A percentile compares a stretch with the other conserved stretches of the same genome.
Conservation (phyloP, 2,329 filamentous ascomycete species). For the Xylariaceae sp. region DNA sequence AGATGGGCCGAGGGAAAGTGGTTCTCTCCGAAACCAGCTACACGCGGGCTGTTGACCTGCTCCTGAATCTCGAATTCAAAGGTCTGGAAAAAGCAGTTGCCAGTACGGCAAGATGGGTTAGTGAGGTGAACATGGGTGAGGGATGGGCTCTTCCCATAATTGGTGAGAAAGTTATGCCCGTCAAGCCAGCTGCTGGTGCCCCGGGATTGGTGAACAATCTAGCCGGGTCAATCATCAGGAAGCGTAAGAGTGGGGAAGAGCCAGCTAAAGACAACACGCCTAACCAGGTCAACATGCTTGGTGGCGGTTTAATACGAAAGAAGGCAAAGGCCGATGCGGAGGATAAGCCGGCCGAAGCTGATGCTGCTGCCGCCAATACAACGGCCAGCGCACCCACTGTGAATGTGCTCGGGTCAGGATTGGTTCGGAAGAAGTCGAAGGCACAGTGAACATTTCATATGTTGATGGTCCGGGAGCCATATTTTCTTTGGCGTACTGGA, state of each 20-base stretch:
- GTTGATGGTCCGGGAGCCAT: not conserved
- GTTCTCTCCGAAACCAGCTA: conserved; percentile 61
- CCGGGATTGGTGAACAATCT: conserved; percentile 40
- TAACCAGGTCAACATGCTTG: conserved; percentile 33
- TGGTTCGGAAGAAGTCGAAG: conserved; percentile 15
- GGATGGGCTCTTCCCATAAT: conserved; percentile 48
- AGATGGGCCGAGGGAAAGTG: conserved; percentile 55
- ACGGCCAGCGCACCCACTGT: not conserved
- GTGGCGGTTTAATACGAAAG: conserved; percentile 42
- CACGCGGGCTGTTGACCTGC: conserved; percentile 60
- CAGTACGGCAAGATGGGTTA: conserved; percentile 66
- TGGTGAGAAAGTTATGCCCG: conserved; percentile 37
- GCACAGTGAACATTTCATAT: not conserved
- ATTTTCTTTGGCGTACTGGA: not conserved
- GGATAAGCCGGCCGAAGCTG: not conserved
- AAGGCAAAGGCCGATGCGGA: conserved; percentile 40
- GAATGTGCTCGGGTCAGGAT: conserved; percentile 14
- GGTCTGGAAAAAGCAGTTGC: conserved; percentile 55
- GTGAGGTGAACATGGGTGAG: conserved; percentile 54
- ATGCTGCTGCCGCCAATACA: not conserved
- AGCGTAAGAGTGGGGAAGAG: conserved; percentile 31
- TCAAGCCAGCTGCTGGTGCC: conserved; percentile 10
- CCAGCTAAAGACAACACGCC: not conserved
- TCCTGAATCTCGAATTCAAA: conserved; percentile 70
- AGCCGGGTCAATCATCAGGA: conserved; percentile 45